Conservation (phyloP, 148 eudicot genomes). For the Suaeda aralocaspica region DNA sequence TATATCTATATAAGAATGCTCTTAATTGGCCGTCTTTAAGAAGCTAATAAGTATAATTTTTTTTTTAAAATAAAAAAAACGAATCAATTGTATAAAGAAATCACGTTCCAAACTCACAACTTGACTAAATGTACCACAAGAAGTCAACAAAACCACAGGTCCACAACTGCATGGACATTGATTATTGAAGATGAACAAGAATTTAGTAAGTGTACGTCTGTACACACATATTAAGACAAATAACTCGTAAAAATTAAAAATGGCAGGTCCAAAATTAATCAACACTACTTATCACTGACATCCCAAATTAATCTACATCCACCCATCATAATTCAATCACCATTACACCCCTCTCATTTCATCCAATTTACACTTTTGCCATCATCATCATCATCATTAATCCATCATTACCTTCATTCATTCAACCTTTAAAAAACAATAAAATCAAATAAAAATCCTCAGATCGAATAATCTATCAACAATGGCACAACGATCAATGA, state of each 20-base stretch:
- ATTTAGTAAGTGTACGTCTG: no score
- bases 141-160: no score
- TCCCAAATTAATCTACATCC: background rate
- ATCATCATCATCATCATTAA: background rate
- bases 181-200: no score
- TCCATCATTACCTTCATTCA: background rate
- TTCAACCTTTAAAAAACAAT: background rate
- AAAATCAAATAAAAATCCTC: background rate
- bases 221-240: no score
- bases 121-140: no score
- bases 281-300: background rate
- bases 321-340: background rate
- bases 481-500: background rate
- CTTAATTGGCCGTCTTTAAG: no score
- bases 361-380: background rate
- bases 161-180: no score
- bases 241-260: background rate
- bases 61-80: no score
- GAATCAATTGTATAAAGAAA: no score
- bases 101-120: no score
- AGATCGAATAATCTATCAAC: background rate
- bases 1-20: no score
- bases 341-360: background rate
- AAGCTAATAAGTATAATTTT: no score
- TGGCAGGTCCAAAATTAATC: background rate